Evolutionary conservation across 352 stramenopile species (phyloP), one percentile per base, ranked within the genome.

Genomic region (Phytophthora cryptogea): DNA sequence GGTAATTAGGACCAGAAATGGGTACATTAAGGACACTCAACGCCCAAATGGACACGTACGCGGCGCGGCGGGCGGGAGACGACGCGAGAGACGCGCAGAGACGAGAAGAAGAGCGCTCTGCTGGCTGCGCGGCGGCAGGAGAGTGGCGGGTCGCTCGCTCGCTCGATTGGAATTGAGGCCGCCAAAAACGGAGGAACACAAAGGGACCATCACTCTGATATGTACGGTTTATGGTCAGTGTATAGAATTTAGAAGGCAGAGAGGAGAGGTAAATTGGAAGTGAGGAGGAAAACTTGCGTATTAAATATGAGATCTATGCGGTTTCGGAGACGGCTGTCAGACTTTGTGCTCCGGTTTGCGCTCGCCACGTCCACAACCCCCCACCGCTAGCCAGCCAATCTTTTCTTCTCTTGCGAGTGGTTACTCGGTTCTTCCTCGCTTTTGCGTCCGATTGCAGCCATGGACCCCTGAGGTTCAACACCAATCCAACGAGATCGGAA

Each of bases 351-450:
- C 1, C 20, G 16, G 13, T 52, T 63, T 44, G 43, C 16, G 53
- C 54, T 63, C 45, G 65, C 59, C 65, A 72, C 65, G 65, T 70
- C 65, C 65, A 72, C 65, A 64, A 39, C 49, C 50, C 61, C 48
- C 61, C 60, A 28, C 51, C 61, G 55, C 47, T 61, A 66, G 54
- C 66, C 66, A 74, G 66, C 61, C 66, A 74, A 74, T 74, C 61
- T 74, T 74, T 68, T 68, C 60, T 68, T 66, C 60, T 66, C 64
- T 37, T 44, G 9, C 44, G 37, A 66, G 43, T 70, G 42, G 49
- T 71, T 74, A 54, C 57, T 58, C 54, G n/a, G 43, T 66, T 55
- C 43, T 60, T 70, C 44, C 50, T 66, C 16, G 35, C 37, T 66
- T 70, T 36, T 35, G 41, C 36, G 42, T 47, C 46, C 32, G 42